Evolutionary conservation across 1,284 basidiomycete species (phyloP).

Genomic region (Melampsora abietis-canadensis): DNA sequence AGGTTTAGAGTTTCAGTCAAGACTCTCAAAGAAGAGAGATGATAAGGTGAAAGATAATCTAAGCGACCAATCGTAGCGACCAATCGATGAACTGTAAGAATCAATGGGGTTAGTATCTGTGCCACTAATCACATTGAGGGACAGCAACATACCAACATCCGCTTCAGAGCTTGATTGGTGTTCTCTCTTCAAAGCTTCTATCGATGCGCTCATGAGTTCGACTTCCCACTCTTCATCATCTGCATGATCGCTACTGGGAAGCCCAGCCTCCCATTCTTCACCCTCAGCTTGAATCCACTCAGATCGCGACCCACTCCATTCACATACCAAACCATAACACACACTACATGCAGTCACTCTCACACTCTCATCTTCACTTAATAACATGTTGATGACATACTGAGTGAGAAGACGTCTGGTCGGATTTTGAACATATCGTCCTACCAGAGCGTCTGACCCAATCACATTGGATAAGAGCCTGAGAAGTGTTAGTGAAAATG

Average conservation of each 20-base stretch:
- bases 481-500: constrained; percentile 48
- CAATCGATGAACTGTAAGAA: constrained; percentile 48
- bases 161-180: constrained; percentile 44
- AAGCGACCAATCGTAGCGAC: constrained; percentile 48
- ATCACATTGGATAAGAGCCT: constrained; percentile 46
- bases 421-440: constrained; percentile 23
- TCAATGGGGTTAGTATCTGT: not conserved
- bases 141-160: constrained; percentile 48
- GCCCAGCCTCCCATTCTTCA: constrained; percentile 5
- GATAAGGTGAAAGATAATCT: constrained; percentile 45
- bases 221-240: constrained; percentile 39
- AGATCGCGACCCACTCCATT: constrained; percentile 41
- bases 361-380: constrained; percentile 46
- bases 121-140: too few relatives aligned
- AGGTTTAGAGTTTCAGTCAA: constrained; percentile 1
- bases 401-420: constrained; percentile 32
- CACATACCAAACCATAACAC: constrained; percentile 47
- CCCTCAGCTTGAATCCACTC: constrained; percentile 5
- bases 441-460: constrained; percentile 11
- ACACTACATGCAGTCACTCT: constrained; percentile 47
- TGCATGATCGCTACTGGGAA: not conserved
- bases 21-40: not conserved
- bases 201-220: constrained; percentile 41
- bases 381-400: constrained; percentile 46
- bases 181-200: constrained; percentile 45